Evolutionary conservation across 345 rosid genomes (phyloP).

Genomic region (Arabis hirsuta): DNA sequence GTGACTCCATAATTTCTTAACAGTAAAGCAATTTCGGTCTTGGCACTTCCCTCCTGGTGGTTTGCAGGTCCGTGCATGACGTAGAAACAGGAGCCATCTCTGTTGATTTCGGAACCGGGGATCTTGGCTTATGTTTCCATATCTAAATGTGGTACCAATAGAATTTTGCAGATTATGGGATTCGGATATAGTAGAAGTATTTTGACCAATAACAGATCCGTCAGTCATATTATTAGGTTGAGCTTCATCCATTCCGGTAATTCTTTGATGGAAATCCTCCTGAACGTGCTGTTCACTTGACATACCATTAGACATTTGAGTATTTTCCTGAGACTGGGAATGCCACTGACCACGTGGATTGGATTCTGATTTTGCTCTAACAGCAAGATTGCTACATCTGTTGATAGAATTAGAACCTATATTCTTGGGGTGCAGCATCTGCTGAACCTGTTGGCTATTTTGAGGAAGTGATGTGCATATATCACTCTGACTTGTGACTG

Average conservation of each 20-base stretch:
- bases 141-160: constrained; percentile 50
- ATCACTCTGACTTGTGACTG: constrained; percentile 55
- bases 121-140: constrained; percentile 59
- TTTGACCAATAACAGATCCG: constrained; percentile 57
- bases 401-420: constrained; percentile 56
- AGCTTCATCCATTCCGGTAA: constrained; percentile 78
- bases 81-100: constrained; percentile 86
- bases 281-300: constrained; percentile 70
- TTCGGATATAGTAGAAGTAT: constrained; percentile 52
- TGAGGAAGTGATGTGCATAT: constrained; percentile 53
- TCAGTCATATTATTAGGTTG: constrained; percentile 71
- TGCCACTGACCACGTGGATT: constrained; percentile 64
- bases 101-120: constrained; percentile 68
- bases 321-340: constrained; percentile 60
- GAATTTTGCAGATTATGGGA: constrained; percentile 52
- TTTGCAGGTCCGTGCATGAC: constrained; percentile 84
- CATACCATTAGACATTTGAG: constrained; percentile 53
- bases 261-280: constrained; percentile 76
- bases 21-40: constrained; percentile 63
- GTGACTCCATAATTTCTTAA: constrained; percentile 70
- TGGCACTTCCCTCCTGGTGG: constrained; percentile 86
- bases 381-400: constrained; percentile 52
- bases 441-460: constrained; percentile 66
- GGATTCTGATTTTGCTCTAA: constrained; percentile 59
- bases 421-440: constrained; percentile 59